Conservation (phyloP, 2,329 filamentous ascomycete genomes). For the Verticillium isaacii region DNA sequence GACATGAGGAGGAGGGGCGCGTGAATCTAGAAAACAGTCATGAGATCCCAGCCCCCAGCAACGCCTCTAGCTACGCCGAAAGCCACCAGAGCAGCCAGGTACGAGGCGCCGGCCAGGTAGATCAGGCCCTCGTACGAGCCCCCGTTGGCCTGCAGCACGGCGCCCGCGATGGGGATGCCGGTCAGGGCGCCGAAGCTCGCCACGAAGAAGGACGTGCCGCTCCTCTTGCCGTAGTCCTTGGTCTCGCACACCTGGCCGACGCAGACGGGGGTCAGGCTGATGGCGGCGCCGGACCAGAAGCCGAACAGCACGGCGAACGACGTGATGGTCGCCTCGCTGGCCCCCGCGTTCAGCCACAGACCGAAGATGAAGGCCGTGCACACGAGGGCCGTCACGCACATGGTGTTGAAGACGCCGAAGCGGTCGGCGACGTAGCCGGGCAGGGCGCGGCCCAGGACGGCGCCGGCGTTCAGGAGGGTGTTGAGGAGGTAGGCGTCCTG, state of each 20-base stretch:
- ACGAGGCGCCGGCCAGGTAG: constrained; percentile 44
- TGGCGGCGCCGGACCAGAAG: constrained; percentile 65
- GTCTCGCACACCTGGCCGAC: constrained; percentile 66
- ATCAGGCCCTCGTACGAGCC: constrained; percentile 51
- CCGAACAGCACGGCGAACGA: constrained; percentile 64
- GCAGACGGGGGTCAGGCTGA: constrained; percentile 67
- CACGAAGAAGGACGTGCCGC: constrained; percentile 65
- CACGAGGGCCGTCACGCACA: constrained; percentile 51
- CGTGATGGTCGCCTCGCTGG: constrained; percentile 44
- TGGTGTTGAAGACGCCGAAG: constrained; percentile 65
- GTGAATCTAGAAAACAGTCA: background rate
- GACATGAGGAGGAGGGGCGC: too few species aligned
- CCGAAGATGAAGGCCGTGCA: constrained; percentile 44
- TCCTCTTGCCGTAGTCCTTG: constrained; percentile 64
- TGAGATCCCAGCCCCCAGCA: constrained; percentile 13
- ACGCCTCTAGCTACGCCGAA: constrained; percentile 16
- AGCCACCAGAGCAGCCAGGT: constrained; percentile 34
- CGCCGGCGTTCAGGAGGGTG: constrained; percentile 65
- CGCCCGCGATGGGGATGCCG: constrained; percentile 54
- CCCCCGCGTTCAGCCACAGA: constrained; percentile 54
- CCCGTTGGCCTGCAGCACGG: constrained; percentile 38
- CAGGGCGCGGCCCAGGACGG: constrained; percentile 61
- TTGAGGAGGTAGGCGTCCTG: constrained; percentile 62
- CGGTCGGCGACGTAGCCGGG: constrained; percentile 65
- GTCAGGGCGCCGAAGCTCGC: constrained; percentile 56